A percentile compares a stretch with the other conserved stretches of the same genome.
phyloP scores from a whole-genome alignment of 1,284 basidiomycete species.

The Malassezia equina region DNA sequence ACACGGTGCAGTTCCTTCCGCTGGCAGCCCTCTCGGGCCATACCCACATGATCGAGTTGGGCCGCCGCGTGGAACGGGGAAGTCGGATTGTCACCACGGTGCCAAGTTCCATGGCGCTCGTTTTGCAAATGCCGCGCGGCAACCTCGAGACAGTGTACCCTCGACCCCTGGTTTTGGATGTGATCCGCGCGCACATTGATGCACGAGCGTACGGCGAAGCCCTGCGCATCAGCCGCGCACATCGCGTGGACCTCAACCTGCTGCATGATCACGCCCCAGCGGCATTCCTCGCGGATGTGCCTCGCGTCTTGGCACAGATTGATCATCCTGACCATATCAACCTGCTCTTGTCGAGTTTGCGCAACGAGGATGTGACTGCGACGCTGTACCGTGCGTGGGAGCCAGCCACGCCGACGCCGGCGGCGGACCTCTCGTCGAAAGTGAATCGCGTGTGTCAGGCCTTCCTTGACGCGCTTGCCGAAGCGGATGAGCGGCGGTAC shows the following conservation, averaged over 20 bases:
- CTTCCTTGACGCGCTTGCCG: constrained; percentile 63
- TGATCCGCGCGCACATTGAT: constrained; percentile 35
- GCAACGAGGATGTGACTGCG: constrained; percentile 48
- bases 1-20: constrained; percentile 64
- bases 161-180: constrained; percentile 72
- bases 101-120: constrained; percentile 57
- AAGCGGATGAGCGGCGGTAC: constrained; percentile 61
- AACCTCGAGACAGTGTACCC: constrained; percentile 94
- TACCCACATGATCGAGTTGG: constrained; percentile 24
- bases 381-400: constrained; percentile 46
- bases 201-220: constrained; percentile 63
- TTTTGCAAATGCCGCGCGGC: constrained; percentile 94
- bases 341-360: constrained; percentile 71
- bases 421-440: constrained; percentile 45
- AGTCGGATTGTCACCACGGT: constrained; percentile 40
- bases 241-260: constrained; percentile 81
- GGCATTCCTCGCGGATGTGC: constrained; percentile 56
- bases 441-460: constrained; percentile 69
- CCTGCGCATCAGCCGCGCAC: constrained; percentile 79
- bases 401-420: background rate
- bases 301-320: constrained; percentile 68
- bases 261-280: constrained; percentile 67
- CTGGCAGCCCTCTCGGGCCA: background rate
- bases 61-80: constrained; percentile 42
- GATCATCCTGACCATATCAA: constrained; percentile 84